Evolutionary conservation across 148 eudicot genomes (phyloP), one percentile per base, ranked within the genome.

Genomic region (Rhododendron simsii): DNA sequence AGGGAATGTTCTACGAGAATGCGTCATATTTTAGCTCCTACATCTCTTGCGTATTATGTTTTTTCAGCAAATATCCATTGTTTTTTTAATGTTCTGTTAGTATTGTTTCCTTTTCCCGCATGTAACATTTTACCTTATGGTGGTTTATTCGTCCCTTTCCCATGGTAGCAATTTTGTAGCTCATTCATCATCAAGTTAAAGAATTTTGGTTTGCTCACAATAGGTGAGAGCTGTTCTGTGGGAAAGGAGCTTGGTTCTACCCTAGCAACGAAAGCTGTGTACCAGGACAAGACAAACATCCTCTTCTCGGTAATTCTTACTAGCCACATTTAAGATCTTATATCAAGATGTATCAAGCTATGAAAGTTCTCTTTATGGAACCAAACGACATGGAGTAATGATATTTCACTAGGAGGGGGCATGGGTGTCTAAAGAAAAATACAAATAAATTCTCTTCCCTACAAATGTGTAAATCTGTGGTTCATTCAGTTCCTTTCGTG

Each of bases 161-260:
- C 51, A 3, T 51, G 69, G 82, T 47, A 9, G 7, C n/a, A 20
- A 67, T 86, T 53, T 41, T 39, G 6, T 86, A 48, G 73, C 65
- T 59, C 28, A 26, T 75, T 81, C 44, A 73, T 76, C 65, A 65
- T 67, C 75, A 84, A 59, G 35, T 39, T 84, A 57, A 33, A 45
- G 77, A 59, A 35, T 26, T 77, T 79, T 81, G 37, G 71, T 63
- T 86, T 85, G 84, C 51, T 86, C 41, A 86, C 88, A 88, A 89
- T 76, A 97, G 99, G 99, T 89, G 99, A 97, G 93, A 97, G 99
- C 92, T 95, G 93, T 81, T 97, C 99, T 47, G 99, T 97, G 82
- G 98, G 94, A 85, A 97, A 97, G 86, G 99, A 95, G 89, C 93
- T 97, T 88, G 93, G 90, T 86, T 87, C 95, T 69, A 93, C 95